phyloP scores from a whole-genome alignment of 768 basidiomycete species.

The Kwoniella shandongensis region DNA sequence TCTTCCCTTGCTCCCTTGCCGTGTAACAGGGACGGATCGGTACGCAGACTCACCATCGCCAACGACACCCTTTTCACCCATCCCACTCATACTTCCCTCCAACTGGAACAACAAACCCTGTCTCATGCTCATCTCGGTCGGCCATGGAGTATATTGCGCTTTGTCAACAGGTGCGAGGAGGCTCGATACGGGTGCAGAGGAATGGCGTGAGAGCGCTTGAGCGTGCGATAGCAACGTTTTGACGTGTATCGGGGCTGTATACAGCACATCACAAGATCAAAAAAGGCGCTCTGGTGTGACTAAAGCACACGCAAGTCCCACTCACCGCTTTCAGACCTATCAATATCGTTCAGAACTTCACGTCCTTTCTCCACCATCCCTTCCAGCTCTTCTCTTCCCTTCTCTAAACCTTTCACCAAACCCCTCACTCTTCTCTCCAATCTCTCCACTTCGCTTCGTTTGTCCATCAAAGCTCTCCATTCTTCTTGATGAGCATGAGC shows the following conservation, averaged over 20 bases:
- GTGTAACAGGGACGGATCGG: background rate
- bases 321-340: constrained; percentile 30
- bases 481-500: constrained; percentile 34
- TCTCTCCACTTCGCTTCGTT: constrained; percentile 25
- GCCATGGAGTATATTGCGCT: constrained; percentile 40
- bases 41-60: constrained; percentile 33
- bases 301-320: background rate
- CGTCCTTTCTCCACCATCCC: constrained; percentile 24
- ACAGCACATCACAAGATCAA: no score
- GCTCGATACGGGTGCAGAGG: constrained; percentile 39
- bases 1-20: no score
- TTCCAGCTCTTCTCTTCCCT: constrained; percentile 33
- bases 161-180: constrained; percentile 30
- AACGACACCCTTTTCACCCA: constrained; percentile 35
- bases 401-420: constrained; percentile 25
- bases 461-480: constrained; percentile 14
- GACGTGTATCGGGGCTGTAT: constrained; percentile 28
- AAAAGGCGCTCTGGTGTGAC: no score
- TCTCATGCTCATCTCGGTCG: constrained; percentile 42
- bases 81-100: constrained; percentile 41
- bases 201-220: constrained; percentile 29
- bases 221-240: constrained; percentile 31
- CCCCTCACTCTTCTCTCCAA: constrained; percentile 32
- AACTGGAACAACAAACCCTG: constrained; percentile 39
- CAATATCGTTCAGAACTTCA: constrained; percentile 22